Evolutionary conservation across 106 monocot genomes (phyloP), one percentile per base, ranked within the genome.

Genomic region (Narthecium ossifragum): DNA sequence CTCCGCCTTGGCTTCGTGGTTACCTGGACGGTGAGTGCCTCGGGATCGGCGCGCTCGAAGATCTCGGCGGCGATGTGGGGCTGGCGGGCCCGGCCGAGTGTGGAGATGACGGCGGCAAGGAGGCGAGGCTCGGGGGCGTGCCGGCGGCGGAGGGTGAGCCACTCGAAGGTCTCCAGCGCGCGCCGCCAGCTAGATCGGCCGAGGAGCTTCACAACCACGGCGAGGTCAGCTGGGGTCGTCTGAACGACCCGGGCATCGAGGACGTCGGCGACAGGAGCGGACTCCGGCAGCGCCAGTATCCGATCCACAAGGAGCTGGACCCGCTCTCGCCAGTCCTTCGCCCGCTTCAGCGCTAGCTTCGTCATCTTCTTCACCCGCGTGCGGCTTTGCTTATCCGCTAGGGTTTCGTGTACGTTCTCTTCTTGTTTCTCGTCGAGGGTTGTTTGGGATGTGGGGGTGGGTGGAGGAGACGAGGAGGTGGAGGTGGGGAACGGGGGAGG

Each of bases 261-360:
- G 2, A 81, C 84, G 70, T 90, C 86, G 0, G 84, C 90, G 26
- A 91, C 90, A 31, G 71, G 70, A 7, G 63, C 63, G 13, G 80
- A 70, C 11, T 77, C 49, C 23, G 59, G 58, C 8, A 98, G 86
- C n/a, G 78, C 46, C 4, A 98, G 81, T 41, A 98, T 76, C 43
- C 70, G 74, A 25, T 84, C 79, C 30, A 81, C 34, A 46, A 98
- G 76, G 60, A 75, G 67, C 70, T 69, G 55, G 7, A 84, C 84
- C 15, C 96, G 69, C 47, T 62, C 56, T 6, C 86, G 74, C 96
- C 96, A 98, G 72, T 91, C 91, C 24, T 71, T 69, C 41, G 86
- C 96, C n/a, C 90, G 86, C 80, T 81, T 81, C 20, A 98, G 71
- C 5, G 90, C 90, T 9, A 98, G 87, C 74, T 91, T 98, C 34